Conservation (phyloP, 768 basidiomycete genomes). For the Lactifluus subvellereus region DNA sequence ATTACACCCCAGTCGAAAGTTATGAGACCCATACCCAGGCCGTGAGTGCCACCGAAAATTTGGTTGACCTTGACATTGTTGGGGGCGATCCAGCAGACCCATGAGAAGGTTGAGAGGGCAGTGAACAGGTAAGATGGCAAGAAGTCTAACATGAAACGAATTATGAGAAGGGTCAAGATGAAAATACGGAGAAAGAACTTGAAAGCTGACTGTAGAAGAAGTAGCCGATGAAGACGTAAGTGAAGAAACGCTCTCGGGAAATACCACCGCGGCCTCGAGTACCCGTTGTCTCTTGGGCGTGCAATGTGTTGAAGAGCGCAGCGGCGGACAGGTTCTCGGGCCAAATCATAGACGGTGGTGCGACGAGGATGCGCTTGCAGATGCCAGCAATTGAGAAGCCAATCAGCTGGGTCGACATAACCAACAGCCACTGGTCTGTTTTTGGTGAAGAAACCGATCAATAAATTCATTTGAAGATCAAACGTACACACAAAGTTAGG, state of each 20-base stretch:
- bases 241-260: conserved; percentile 50
- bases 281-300: conserved; percentile 37
- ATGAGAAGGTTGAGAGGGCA: conserved; percentile 36
- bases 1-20: conserved; percentile 83
- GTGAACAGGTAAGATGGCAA: conserved; percentile 18
- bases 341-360: conserved; percentile 43
- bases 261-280: conserved; percentile 43
- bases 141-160: neutral
- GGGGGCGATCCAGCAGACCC: conserved; percentile 66
- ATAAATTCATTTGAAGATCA: neutral
- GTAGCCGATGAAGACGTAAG: conserved; percentile 36
- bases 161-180: conserved; percentile 33
- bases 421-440: conserved; percentile 35
- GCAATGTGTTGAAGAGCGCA: conserved; percentile 43
- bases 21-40: conserved; percentile 52
- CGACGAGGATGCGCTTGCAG: conserved; percentile 40
- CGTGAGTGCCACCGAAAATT: conserved; percentile 56
- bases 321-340: conserved; percentile 39
- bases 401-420: conserved; percentile 40
- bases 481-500: conserved; percentile 33
- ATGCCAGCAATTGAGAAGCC: conserved; percentile 42
- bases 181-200: conserved; percentile 57
- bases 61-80: conserved; percentile 65
- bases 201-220: conserved; percentile 47
- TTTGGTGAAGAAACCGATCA: neutral